Conservation (phyloP, 1,139 yeast species). For the Kurtzmaniella natalensis region DNA sequence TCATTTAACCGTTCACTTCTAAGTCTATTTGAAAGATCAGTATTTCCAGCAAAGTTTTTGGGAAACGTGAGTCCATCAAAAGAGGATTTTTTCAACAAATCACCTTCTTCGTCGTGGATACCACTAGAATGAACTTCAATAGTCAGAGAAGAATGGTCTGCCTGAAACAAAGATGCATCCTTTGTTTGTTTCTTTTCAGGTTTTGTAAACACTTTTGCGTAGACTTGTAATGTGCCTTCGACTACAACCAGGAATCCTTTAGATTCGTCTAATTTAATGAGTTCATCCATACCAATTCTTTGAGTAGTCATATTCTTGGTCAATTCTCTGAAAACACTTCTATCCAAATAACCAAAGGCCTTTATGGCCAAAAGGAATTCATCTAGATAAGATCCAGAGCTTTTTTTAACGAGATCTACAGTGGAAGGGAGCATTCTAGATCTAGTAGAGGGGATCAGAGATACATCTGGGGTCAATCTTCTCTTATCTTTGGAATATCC, state of each 20-base stretch:
- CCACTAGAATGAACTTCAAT: slow-evolving; percentile 11
- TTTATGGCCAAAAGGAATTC: slow-evolving; percentile 88
- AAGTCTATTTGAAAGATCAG: too few species aligned
- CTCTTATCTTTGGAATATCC: slow-evolving; percentile 30
- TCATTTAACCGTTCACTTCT: too few species aligned
- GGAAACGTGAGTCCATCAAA: too few species aligned
- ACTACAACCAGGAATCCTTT: slow-evolving; percentile 92
- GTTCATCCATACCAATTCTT: slow-evolving; percentile 72
- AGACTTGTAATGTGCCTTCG: slow-evolving; percentile 84
- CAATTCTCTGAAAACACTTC: slow-evolving; percentile 86
- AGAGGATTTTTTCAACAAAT: too few species aligned
- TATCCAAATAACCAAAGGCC: slow-evolving; percentile 89
- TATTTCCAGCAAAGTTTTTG: too few species aligned
- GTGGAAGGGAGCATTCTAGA: slow-evolving; percentile 6
- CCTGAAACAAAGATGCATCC: neutral
- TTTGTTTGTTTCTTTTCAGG: neutral
- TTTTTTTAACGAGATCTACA: slow-evolving; percentile 20
- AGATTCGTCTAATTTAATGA: slow-evolving; percentile 65
- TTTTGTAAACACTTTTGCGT: slow-evolving; percentile 44
- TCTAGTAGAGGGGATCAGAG: too few species aligned
- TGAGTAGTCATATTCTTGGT: slow-evolving; percentile 92
- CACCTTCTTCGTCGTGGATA: slow-evolving; percentile 9
- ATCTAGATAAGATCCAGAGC: slow-evolving; percentile 57
- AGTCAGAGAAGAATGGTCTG: too few species aligned
- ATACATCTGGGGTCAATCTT: too few species aligned